A percentile compares a stretch with the other conserved stretches of the same genome.
Evolutionary conservation across 805 yeast species (phyloP).

Genomic region (Metschnikowia henanensis): DNA sequence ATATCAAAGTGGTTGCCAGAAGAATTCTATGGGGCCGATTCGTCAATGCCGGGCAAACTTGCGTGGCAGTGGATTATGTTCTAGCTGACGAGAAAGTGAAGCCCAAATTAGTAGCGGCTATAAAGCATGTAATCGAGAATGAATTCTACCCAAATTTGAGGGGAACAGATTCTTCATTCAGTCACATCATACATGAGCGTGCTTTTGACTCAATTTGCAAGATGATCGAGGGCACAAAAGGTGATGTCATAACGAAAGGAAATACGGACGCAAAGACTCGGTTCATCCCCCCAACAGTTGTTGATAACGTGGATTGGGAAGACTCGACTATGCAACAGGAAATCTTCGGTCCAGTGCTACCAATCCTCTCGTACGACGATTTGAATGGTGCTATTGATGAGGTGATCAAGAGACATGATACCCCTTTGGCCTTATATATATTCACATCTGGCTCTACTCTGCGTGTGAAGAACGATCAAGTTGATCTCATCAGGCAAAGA

Average conservation of each 20-base stretch:
- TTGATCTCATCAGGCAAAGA: constrained; percentile 42
- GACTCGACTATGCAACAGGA: constrained; percentile 78
- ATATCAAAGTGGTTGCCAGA: constrained; percentile 46
- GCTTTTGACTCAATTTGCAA: constrained; percentile 49
- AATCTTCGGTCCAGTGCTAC: constrained; percentile 84
- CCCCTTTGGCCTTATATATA: constrained; percentile 80
- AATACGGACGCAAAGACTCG: constrained; percentile 38
- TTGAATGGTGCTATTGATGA: constrained; percentile 45
- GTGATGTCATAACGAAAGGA: constrained; percentile 52
- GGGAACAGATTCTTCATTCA: constrained; percentile 31
- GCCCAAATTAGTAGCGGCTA: constrained; percentile 46
- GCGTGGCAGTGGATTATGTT: constrained; percentile 86
- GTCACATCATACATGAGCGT: constrained; percentile 60
- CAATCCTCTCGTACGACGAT: constrained; percentile 56
- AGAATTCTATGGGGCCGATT: constrained; percentile 80
- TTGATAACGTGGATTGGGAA: constrained; percentile 58
- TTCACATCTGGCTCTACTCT: constrained; percentile 50
- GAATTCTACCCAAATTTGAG: constrained; percentile 46
- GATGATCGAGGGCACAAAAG: constrained; percentile 51
- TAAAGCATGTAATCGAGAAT: constrained; percentile 39
- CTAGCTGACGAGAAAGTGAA: constrained; percentile 62
- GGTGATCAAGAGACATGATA: constrained; percentile 54
- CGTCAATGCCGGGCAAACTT: constrained; percentile 84
- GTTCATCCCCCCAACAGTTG: constrained; percentile 71
- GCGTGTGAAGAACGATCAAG: constrained; percentile 44